Evolutionary conservation across 2,329 filamentous ascomycete species (phyloP), one percentile per base, ranked within the genome.

Genomic region (Ophiosphaerella korrae): DNA sequence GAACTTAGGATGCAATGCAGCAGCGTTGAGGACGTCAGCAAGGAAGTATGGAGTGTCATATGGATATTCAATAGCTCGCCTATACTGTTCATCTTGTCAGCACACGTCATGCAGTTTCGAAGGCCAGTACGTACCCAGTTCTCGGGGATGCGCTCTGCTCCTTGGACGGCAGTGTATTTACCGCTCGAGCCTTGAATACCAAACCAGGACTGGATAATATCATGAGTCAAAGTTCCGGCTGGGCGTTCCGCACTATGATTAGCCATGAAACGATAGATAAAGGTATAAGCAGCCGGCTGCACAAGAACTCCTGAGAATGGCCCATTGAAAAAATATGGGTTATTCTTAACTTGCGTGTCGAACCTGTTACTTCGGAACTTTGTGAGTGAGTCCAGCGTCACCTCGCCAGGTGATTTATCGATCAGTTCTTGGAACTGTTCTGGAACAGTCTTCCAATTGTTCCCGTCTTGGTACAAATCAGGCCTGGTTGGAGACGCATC

Each of bases 251-350:
- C 55, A 18, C 53, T 60, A 31, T 65, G 62, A 21, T 65, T 64
- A 1, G 62, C 62, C 62, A 65, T 65, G 54, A 65, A 64, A 14
- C 62, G 60, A 43, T 53, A 65, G 43, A 65, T 65, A 45, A 65
- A 65, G 5, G 60, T 60, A 37, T 65, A 65, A 38, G 60, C 62
- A 18, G 62, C 62, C 26, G 62, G 60, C 53, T 65, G 62, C 42
- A 65, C 62, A 36, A 64, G 45, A 12, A 65, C 42, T 11, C 62
- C 62, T 1, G 55, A 47, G 24, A 65, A 64, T 1, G 62, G 62
- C 1, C 62, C 62, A 18, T 60, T 64, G 52, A 65, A 65, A 35
- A 63, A 65, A 16, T 61, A 42, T 1, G 59, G 54, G 48, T 64
- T 65, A 9, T 53, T 55, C 2, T 33, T 31, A 11, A 55, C 55